Evolutionary conservation across 352 stramenopile species (phyloP).

Genomic region (Phytophthora cactorum): DNA sequence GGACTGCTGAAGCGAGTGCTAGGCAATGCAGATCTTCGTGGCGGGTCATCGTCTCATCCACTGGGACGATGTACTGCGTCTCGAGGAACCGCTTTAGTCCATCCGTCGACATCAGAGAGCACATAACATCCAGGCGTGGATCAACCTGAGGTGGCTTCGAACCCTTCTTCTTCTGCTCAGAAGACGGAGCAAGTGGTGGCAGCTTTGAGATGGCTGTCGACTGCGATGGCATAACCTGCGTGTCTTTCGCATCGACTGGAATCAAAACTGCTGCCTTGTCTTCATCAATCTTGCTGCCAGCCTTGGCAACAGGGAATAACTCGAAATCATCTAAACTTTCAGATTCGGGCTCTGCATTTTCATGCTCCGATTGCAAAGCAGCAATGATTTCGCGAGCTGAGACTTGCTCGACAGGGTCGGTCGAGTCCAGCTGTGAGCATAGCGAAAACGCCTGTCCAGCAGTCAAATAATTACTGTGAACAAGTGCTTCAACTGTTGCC

Average conservation of each 20-base stretch:
- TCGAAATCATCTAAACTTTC: slow-evolving; percentile 16
- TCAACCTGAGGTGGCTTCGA: slow-evolving; percentile 29
- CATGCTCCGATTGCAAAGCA: slow-evolving; percentile 52
- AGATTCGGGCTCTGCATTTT: slow-evolving; percentile 29
- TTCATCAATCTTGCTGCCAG: slow-evolving; percentile 9
- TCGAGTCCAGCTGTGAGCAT: slow-evolving; percentile 61
- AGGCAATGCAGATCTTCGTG: slow-evolving; percentile 74
- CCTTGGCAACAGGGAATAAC: slow-evolving; percentile 32
- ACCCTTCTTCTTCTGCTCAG: slow-evolving; percentile 23
- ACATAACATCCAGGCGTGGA: slow-evolving; percentile 76
- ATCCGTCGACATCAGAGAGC: slow-evolving; percentile 75
- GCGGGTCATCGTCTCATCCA: slow-evolving; percentile 28
- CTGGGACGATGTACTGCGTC: slow-evolving; percentile 57
- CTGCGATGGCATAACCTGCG: slow-evolving; percentile 6
- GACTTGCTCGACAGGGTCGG: slow-evolving; percentile 45
- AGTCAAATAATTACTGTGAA: slow-evolving; percentile 60
- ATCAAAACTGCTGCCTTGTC: slow-evolving; percentile 2
- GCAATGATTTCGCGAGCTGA: slow-evolving; percentile 67
- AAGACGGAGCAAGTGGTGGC: slow-evolving; percentile 17
- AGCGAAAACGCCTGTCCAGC: slow-evolving; percentile 73
- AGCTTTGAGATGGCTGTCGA: slow-evolving; percentile 13
- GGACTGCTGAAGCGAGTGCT: slow-evolving; percentile 39
- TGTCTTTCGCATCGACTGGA: slow-evolving; percentile 5
- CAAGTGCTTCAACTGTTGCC: slow-evolving; percentile 70
- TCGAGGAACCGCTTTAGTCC: slow-evolving; percentile 70